Evolutionary conservation across 2,329 filamentous ascomycete genomes (phyloP), one percentile per base, ranked within the genome.

Genomic region (Microascus cirrosus): DNA sequence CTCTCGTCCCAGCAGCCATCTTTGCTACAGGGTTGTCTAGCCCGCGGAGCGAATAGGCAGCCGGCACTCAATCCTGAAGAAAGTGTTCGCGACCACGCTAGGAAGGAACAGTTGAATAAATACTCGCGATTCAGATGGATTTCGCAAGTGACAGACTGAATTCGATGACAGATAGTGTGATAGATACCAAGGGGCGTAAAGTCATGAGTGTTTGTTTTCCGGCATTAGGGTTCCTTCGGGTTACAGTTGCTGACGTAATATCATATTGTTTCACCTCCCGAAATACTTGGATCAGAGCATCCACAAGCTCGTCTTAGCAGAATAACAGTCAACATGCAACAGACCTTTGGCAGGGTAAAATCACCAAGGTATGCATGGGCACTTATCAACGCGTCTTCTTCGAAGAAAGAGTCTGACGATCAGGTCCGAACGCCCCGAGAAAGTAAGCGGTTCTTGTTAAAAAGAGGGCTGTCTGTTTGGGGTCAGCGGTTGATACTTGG

Each of bases 371-470:
- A 32, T 32, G 28, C 8, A 32, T 32, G 28, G 28, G 28, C 28
- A 32, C 28, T 50, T 13, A n/a, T 50, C 13, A 50, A 50, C 45
- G 45, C n/a, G 42, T 25, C 34, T 58, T 58, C 28, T 58, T 54
- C n/a, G 34, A 11, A 24, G 35, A 45, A 20, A 13, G 34, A 15
- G 11, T 18, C n/a, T 54, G 50, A 34, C 60, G 65, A 61, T 77
- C 74, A 5, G 74, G 70, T 2, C 83, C 84, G 70, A 88, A 86
- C 1, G 78, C 42, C 1, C 84, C 85, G 18, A 77, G 58, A 6
- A 88, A 70, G 66, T 86, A 87, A 18, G 76, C 71, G 20, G 78
- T 72, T 51, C 85, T 75, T 59, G 79, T 79, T 28, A 78, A 57
- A 58, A 83, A 82, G 34, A 88, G 70, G 57, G 82, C 80, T 0